Percentiles rank a stretch among this genome's conserved stretches.
Evolutionary conservation across 352 stramenopile genomes (phyloP).

Genomic region (Aphanomyces euteiches): DNA sequence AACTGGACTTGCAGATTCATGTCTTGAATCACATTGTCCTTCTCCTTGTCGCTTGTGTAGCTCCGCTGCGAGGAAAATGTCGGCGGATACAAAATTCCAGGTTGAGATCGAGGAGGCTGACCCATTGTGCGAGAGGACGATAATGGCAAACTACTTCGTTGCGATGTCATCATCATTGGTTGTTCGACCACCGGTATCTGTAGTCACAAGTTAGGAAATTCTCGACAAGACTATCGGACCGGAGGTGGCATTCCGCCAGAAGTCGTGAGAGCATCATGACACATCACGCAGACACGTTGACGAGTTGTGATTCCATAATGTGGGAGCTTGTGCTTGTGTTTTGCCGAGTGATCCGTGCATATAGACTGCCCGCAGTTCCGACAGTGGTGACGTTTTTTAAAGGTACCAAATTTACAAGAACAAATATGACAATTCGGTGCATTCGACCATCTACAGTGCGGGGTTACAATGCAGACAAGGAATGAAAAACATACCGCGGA

Average conservation of each 20-base stretch:
- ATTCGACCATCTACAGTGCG: constrained; percentile 55
- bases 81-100: background rate
- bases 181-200: background rate
- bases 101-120: background rate
- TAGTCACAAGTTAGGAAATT: background rate
- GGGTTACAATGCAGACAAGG: background rate
- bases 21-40: constrained; percentile 35
- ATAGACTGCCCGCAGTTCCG: constrained; percentile 85
- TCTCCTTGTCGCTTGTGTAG: background rate
- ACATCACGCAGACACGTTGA: constrained; percentile 81
- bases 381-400: constrained; percentile 85
- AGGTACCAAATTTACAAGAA: constrained; percentile 67
- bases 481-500: constrained; percentile 38
- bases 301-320: constrained; percentile 75
- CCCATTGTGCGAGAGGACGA: background rate
- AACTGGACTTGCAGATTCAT: constrained; percentile 77
- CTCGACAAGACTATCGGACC: no score
- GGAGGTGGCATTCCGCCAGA: background rate
- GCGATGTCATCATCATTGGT: background rate
- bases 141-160: background rate
- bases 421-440: constrained; percentile 81
- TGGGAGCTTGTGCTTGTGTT: constrained; percentile 72
- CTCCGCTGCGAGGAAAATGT: background rate
- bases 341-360: constrained; percentile 78
- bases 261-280: constrained; percentile 53